Percentiles rank a stretch among this genome's conserved stretches.
Evolutionary conservation across 331 rosid genomes (phyloP).

Genomic region (Quercus phellos): DNA sequence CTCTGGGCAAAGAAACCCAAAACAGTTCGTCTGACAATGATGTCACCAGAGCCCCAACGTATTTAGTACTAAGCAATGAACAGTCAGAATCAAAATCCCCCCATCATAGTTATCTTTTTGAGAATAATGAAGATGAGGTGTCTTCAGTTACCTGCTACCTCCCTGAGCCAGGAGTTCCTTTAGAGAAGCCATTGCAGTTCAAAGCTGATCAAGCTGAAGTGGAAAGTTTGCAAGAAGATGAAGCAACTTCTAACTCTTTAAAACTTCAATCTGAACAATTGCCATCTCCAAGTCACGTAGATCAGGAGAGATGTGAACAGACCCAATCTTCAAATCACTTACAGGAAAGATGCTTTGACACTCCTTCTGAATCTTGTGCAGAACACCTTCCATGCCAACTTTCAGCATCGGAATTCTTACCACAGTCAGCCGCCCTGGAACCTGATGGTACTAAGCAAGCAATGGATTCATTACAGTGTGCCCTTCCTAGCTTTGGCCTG

Average conservation of each 20-base stretch:
- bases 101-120: constrained; percentile 25
- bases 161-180: constrained; percentile 30
- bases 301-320: constrained; percentile 17
- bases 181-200: constrained; percentile 29
- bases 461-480: constrained; percentile 30
- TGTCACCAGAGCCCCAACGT: constrained; percentile 22
- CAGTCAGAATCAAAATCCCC: constrained; percentile 27
- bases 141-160: constrained; percentile 30
- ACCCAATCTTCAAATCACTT: constrained; percentile 21
- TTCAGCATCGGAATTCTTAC: constrained; percentile 26
- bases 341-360: constrained; percentile 29
- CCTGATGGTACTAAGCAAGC: constrained; percentile 26
- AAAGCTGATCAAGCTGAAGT: constrained; percentile 37
- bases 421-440: constrained; percentile 33
- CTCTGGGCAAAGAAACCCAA: constrained; percentile 26
- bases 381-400: constrained; percentile 31
- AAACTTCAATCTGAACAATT: constrained; percentile 31
- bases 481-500: constrained; percentile 28
- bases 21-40: constrained; percentile 28
- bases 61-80: constrained; percentile 27
- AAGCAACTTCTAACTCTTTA: constrained; percentile 24
- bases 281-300: constrained; percentile 9
- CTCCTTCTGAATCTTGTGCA: constrained; percentile 25
- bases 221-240: constrained; percentile 24
- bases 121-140: constrained; percentile 15